These are phyloP conservation scores for Metschnikowia vanudenii DNA, from an alignment of 805 yeast genomes.

Conservation along the genomic window DNA sequence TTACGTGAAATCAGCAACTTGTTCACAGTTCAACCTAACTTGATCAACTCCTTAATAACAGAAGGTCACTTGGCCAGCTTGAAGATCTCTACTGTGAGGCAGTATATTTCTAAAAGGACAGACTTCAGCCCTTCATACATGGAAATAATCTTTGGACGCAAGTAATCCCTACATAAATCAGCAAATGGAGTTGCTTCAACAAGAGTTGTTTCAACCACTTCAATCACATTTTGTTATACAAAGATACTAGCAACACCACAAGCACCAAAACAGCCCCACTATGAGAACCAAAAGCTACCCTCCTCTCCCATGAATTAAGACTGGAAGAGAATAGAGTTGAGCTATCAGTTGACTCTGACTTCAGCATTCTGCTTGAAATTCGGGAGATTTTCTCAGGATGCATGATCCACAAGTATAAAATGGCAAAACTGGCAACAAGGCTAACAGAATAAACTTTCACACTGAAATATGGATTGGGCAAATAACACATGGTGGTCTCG, in stretches of 20 bases:
- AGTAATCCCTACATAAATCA: constrained; percentile 10
- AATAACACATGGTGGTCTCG: constrained; percentile 50
- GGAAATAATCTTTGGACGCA: constrained; percentile 44
- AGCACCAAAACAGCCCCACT: constrained; percentile 3
- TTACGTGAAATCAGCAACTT: constrained; percentile 80
- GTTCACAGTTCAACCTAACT: constrained; percentile 80
- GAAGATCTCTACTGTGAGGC: constrained; percentile 60
- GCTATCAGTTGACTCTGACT: background rate
- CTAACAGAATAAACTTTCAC: constrained; percentile 18
- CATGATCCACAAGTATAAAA: constrained; percentile 13
- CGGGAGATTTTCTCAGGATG: background rate
- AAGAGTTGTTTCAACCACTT: constrained; percentile 2
- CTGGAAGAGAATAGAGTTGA: background rate
- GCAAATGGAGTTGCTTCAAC: too few species aligned
- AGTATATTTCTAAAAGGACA: constrained; percentile 64
- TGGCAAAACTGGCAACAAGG: constrained; percentile 11
- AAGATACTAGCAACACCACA: constrained; percentile 5
- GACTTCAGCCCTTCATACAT: constrained; percentile 62
- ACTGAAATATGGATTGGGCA: constrained; percentile 52
- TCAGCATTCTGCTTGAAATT: background rate
- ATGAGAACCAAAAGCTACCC: background rate
- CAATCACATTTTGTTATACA: constrained; percentile 12
- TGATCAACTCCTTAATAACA: constrained; percentile 70
- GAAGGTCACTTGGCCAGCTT: constrained; percentile 76
- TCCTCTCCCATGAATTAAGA: background rate